Conservation (phyloP, 495 filamentous ascomycete genomes). For the Hypoxylon fragiforme region DNA sequence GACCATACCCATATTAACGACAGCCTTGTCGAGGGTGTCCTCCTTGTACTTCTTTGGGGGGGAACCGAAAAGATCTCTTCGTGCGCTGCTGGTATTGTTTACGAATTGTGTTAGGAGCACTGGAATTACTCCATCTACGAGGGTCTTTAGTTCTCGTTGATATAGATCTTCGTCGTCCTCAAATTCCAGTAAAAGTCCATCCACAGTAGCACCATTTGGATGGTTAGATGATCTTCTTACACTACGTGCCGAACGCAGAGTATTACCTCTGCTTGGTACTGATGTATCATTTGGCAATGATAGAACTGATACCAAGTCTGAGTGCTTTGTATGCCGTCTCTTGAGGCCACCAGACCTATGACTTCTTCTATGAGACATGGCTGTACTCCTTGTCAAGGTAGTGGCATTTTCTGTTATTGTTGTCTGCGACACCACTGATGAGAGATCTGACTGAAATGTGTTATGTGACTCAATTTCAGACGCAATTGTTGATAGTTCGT, state of each 20-base stretch:
- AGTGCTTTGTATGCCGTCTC: constrained; percentile 84
- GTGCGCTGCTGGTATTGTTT: constrained; percentile 67
- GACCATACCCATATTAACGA: constrained; percentile 91
- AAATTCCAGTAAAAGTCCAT: constrained; percentile 79
- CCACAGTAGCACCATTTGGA: constrained; percentile 65
- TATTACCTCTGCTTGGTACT: constrained; percentile 50
- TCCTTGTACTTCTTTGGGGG: constrained; percentile 32
- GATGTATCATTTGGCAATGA: constrained; percentile 71
- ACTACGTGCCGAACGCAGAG: constrained; percentile 69
- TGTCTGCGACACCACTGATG: constrained; percentile 51
- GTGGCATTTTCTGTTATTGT: constrained; percentile 52
- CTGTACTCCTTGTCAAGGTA: constrained; percentile 42
- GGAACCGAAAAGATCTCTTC: constrained; percentile 65
- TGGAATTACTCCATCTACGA: constrained; percentile 95
- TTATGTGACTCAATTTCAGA: constrained; percentile 64
- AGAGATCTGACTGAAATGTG: constrained; percentile 46
- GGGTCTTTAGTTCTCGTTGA: constrained; percentile 85
- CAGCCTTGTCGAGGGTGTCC: constrained; percentile 71
- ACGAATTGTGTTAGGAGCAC: constrained; percentile 85
- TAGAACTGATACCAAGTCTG: constrained; percentile 89
- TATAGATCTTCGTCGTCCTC: constrained; percentile 86
- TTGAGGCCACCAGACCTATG: constrained; percentile 59
- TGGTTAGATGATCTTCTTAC: constrained; percentile 70
- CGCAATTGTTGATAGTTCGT: constrained; percentile 73
- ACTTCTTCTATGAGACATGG: constrained; percentile 45